A percentile compares a stretch with the other conserved stretches of the same genome.
Evolutionary conservation across 805 yeast genomes (phyloP).

Genomic region (Yamadazyma laniorum): DNA sequence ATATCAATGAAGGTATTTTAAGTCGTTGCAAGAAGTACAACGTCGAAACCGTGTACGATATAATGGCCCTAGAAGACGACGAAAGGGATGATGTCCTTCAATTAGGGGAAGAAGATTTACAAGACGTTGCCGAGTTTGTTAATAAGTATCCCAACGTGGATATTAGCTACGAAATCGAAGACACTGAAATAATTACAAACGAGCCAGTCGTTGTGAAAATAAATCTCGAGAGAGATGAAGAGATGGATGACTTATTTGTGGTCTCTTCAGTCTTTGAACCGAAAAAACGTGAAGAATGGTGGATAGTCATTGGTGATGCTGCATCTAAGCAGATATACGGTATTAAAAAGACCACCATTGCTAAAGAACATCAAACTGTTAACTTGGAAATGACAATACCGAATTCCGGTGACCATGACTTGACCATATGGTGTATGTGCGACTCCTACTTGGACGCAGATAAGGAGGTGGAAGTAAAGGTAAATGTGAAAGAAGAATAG

Average conservation of each 20-base stretch:
- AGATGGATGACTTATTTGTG: constrained; percentile 60
- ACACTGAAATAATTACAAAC: constrained; percentile 43
- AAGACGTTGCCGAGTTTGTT: constrained; percentile 79
- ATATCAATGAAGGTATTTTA: constrained; percentile 50
- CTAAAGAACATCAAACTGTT: constrained; percentile 51
- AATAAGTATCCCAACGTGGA: constrained; percentile 89
- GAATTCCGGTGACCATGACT: constrained; percentile 55
- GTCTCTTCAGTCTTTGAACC: constrained; percentile 59
- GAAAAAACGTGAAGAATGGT: constrained; percentile 71
- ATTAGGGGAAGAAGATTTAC: constrained; percentile 49
- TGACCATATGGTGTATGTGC: constrained; percentile 83
- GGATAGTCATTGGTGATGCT: constrained; percentile 80
- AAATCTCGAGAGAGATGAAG: constrained; percentile 70
- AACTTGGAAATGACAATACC: constrained; percentile 58
- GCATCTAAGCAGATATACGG: constrained; percentile 62
- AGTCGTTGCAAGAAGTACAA: constrained; percentile 51
- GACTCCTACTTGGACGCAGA: constrained; percentile 94
- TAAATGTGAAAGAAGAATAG: constrained; percentile 43
- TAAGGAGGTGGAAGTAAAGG: constrained; percentile 63
- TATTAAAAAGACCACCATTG: constrained; percentile 60
- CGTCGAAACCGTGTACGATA: constrained; percentile 74
- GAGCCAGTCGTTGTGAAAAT: constrained; percentile 50
- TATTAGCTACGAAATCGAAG: constrained; percentile 48
- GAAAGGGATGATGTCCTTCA: constrained; percentile 62
- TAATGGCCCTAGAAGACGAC: constrained; percentile 78